These are phyloP conservation scores for Juncus inflexus DNA, from an alignment of 176 grass and related monocot genomes.

Conservation along the genomic window DNA sequence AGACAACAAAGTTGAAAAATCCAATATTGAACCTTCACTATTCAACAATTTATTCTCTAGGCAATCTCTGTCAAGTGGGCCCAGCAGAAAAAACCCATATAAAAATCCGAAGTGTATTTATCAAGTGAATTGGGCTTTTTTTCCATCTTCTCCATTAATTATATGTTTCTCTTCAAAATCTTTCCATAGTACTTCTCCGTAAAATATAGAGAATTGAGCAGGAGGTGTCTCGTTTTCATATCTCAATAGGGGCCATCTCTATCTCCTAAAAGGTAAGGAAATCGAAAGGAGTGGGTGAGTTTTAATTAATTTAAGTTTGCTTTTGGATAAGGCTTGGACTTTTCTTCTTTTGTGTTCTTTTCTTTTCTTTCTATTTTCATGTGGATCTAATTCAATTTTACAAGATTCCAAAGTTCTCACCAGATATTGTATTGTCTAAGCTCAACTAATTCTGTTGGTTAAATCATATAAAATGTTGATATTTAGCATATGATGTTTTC, in stretches of 20 bases:
- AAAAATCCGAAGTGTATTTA: constrained; percentile 16
- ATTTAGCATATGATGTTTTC: not conserved
- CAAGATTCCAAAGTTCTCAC: not conserved
- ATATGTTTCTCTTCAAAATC: not conserved
- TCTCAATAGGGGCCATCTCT: constrained; percentile 8
- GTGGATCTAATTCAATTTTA: no score
- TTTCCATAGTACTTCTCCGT: not conserved
- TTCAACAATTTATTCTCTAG: no score
- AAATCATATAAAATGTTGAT: constrained; percentile 12
- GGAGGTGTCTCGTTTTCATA: constrained; percentile 13
- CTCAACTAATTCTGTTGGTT: not conserved
- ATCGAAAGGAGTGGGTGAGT: constrained; percentile 23
- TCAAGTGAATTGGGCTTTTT: constrained; percentile 22
- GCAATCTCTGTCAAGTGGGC: constrained; percentile 17
- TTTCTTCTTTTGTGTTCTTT: not conserved
- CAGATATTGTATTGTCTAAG: not conserved
- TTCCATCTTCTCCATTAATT: constrained; percentile 2
- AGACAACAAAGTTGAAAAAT: no score
- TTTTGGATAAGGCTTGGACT: constrained; percentile 30
- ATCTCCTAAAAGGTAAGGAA: constrained; percentile 32
- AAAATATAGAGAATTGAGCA: not conserved
- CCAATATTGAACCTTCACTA: no score
- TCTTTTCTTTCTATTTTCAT: no score
- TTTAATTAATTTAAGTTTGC: not conserved
- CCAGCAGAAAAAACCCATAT: constrained; percentile 10